phyloP scores from a whole-genome alignment of 2,329 filamentous ascomycete species.

The Paecilomyces sp. region DNA sequence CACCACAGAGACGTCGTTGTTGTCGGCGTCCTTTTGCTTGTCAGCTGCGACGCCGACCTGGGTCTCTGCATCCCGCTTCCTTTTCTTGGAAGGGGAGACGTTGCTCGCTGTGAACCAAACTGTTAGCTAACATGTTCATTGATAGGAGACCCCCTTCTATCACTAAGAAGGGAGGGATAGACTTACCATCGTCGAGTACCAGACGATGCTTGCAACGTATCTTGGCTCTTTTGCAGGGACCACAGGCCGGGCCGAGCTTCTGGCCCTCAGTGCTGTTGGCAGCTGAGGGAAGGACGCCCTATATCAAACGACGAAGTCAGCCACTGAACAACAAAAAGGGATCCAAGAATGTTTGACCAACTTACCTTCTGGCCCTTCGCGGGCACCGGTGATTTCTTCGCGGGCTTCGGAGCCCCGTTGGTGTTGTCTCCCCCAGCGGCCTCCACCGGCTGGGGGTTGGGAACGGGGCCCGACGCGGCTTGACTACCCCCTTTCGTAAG shows the following conservation, averaged over 20 bases:
- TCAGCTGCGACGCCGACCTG: neutral
- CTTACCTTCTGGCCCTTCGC: neutral
- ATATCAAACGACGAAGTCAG: neutral
- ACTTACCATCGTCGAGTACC: neutral
- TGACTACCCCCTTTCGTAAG: neutral
- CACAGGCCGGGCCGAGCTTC: slow-evolving; percentile 10
- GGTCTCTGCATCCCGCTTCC: slow-evolving; percentile 3
- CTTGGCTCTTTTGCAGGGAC: slow-evolving; percentile 16
- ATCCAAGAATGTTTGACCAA: neutral
- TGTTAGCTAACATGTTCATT: neutral
- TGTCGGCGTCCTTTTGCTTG: slow-evolving; percentile 2
- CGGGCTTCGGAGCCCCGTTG: neutral
- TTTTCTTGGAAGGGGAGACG: slow-evolving; percentile 1
- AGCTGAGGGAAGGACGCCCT: slow-evolving; percentile 1
- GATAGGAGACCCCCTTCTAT: neutral
- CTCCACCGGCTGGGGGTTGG: neutral
- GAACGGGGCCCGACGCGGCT: neutral
- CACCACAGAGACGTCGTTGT: slow-evolving; percentile 2
- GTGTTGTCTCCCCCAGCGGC: neutral
- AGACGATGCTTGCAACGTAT: slow-evolving; percentile 18
- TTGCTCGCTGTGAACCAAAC: neutral
- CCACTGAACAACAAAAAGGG: neutral
- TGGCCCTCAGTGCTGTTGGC: neutral
- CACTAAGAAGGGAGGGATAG: neutral
- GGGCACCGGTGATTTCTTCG: neutral